Base-by-base conservation (phyloP, 1,284 basidiomycete genomes). In the Clitocybe nebularis region DNA sequence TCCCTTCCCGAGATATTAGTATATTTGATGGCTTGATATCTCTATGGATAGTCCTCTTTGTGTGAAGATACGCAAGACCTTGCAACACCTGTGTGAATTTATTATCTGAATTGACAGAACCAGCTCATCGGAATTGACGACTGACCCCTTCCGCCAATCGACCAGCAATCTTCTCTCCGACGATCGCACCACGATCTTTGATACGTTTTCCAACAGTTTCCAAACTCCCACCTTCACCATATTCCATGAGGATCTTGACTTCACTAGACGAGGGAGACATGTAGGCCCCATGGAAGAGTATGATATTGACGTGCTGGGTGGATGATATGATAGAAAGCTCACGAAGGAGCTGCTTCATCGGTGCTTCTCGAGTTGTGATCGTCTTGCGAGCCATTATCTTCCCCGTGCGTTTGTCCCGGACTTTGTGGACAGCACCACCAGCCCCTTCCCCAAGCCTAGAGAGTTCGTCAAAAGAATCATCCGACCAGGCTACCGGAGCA, bases 1-100 rank as follows among this genome's bases (percentile, higher is more conserved):
- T 69, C 17, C 95, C 95, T 52, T 88, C 74, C 25, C 79, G 74
- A 1, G 93, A 91, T 35, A 99, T 72, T 36, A 98, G 78, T 49
- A 98, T 85, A 64, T 98, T 98, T 20, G 92, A 92, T 7, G 95
- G 95, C 60, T 98, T 99, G 71, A 99, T 97, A 63, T 98, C 94
- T 46, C 96, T 77, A 63, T 99, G 96, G 52, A 99, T 96, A 43
- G 94, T 95, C 62, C 82, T 86, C 61, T 83, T 81, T 41, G 84
- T 77, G 65, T 99, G 93, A 26, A 99, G 77, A 65, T 99, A 98
- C 23, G 84, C 81, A 32, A 99, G 79, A 5, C 96, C 96, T 62
- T 89, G 84, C 29, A 99, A 68, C 39, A 97, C 78, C 85, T 93
- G 60, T 17, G 39, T n/a, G 40, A 17, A 25, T 36, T 24, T 11